phyloP scores from a whole-genome alignment of 352 stramenopile species.

The Elongisporangium senticosum region DNA sequence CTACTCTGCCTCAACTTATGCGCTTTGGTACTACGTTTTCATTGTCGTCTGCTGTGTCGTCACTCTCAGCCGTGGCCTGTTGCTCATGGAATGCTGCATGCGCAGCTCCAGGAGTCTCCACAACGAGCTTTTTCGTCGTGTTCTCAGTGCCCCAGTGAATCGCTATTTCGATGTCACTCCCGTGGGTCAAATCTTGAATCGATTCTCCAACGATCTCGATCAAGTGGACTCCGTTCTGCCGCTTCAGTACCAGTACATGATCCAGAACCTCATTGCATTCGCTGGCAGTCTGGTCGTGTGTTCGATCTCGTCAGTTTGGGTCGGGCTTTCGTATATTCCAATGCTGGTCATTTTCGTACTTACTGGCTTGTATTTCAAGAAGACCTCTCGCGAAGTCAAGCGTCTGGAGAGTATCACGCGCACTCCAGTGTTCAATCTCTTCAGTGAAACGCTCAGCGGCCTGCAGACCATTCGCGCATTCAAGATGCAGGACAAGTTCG shows the following conservation, averaged over 20 bases:
- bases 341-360: constrained; percentile 45
- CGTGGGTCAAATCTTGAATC: constrained; percentile 41
- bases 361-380: constrained; percentile 81
- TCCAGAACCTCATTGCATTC: constrained; percentile 19
- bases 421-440: constrained; percentile 89
- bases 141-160: constrained; percentile 35
- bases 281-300: constrained; percentile 16
- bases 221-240: constrained; percentile 36
- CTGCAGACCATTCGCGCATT: constrained; percentile 87
- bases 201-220: constrained; percentile 45
- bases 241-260: constrained; percentile 26
- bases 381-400: constrained; percentile 82
- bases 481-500: constrained; percentile 25
- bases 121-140: constrained; percentile 27
- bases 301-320: constrained; percentile 12
- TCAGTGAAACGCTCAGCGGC: constrained; percentile 88
- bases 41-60: constrained; percentile 19
- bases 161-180: constrained; percentile 51
- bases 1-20: constrained; percentile 35
- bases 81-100: constrained; percentile 24
- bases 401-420: constrained; percentile 86
- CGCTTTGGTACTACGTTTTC: constrained; percentile 17
- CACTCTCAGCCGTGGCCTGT: constrained; percentile 15
- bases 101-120: constrained; percentile 23
- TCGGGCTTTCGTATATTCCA: constrained; percentile 54